Evolutionary conservation across 2,329 filamentous ascomycete genomes (phyloP).

Genomic region (Camillea tinctor): DNA sequence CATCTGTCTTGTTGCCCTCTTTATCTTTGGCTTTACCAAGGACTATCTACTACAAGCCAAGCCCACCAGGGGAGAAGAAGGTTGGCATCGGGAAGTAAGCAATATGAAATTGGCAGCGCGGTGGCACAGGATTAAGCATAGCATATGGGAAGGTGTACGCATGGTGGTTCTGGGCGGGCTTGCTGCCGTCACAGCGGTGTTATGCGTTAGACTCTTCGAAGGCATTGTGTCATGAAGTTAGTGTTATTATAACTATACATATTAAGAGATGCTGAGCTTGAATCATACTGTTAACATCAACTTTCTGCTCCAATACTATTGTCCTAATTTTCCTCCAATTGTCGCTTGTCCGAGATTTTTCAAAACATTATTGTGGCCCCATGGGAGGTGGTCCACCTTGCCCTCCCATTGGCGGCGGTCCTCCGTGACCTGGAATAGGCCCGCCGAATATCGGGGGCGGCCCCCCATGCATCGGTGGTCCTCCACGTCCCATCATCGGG

Average conservation of each 20-base stretch:
- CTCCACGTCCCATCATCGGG: slow-evolving; percentile 17
- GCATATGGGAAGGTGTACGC: slow-evolving; percentile 50
- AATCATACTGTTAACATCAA: not conserved
- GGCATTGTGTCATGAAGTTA: slow-evolving; percentile 14
- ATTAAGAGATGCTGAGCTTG: not conserved
- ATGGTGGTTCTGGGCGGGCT: slow-evolving; percentile 57
- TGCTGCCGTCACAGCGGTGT: slow-evolving; percentile 56
- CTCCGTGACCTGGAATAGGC: slow-evolving; percentile 13
- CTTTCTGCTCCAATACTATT: not conserved
- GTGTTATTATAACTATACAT: not conserved
- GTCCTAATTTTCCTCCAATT: not conserved
- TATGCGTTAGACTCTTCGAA: slow-evolving; percentile 50
- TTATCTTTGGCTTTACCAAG: slow-evolving; percentile 66
- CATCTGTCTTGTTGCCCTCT: slow-evolving; percentile 60
- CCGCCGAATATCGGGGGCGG: slow-evolving; percentile 17
- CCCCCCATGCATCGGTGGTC: slow-evolving; percentile 15
- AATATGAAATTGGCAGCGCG: slow-evolving; percentile 36
- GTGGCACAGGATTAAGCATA: slow-evolving; percentile 20
- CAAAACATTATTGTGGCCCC: not conserved
- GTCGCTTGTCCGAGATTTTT: not conserved
- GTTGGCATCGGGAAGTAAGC: not conserved
- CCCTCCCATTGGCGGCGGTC: slow-evolving; percentile 1
- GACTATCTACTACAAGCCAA: slow-evolving; percentile 41
- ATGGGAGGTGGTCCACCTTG: slow-evolving; percentile 2
- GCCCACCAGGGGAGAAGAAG: slow-evolving; percentile 16